These are phyloP conservation scores for Fusarium sp. DNA, from an alignment of 2,329 filamentous ascomycete species.

Conservation along the genomic window DNA sequence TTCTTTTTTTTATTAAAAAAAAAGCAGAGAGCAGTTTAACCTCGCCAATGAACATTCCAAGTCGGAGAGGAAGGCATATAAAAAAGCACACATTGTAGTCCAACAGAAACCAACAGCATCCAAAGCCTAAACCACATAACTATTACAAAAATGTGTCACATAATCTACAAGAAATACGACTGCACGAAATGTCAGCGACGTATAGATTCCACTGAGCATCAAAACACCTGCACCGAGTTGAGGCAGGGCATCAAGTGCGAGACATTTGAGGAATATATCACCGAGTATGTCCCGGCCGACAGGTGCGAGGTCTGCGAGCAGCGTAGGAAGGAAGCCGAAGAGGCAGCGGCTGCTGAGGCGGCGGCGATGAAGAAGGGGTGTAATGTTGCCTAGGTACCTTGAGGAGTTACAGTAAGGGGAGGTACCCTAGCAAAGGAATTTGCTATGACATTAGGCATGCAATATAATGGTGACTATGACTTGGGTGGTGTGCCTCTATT, in stretches of 20 bases:
- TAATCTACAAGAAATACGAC: conserved; percentile 28
- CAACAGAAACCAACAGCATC: background rate
- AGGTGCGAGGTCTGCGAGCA: conserved; percentile 34
- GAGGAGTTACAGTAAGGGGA: background rate
- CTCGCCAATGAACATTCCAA: background rate
- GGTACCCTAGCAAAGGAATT: background rate
- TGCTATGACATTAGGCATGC: background rate
- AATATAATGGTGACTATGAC: background rate
- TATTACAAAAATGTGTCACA: conserved; percentile 21
- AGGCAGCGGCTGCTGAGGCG: conserved; percentile 6
- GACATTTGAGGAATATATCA: background rate
- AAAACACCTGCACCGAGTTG: conserved; percentile 4
- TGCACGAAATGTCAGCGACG: conserved; percentile 32
- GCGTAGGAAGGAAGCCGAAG: conserved; percentile 13
- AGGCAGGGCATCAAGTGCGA: conserved; percentile 16
- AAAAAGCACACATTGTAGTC: background rate
- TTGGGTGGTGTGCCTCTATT: background rate
- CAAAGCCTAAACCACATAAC: background rate
- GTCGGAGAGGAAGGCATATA: background rate
- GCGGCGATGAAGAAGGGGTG: background rate
- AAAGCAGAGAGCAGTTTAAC: too few relatives aligned
- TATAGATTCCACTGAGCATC: conserved; percentile 18
- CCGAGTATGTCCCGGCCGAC: conserved; percentile 23
- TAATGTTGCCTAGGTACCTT: background rate
- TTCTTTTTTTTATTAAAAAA: too few relatives aligned